Evolutionary conservation across 2,329 filamentous ascomycete species (phyloP).

Genomic region (Botrytis squamosa): DNA sequence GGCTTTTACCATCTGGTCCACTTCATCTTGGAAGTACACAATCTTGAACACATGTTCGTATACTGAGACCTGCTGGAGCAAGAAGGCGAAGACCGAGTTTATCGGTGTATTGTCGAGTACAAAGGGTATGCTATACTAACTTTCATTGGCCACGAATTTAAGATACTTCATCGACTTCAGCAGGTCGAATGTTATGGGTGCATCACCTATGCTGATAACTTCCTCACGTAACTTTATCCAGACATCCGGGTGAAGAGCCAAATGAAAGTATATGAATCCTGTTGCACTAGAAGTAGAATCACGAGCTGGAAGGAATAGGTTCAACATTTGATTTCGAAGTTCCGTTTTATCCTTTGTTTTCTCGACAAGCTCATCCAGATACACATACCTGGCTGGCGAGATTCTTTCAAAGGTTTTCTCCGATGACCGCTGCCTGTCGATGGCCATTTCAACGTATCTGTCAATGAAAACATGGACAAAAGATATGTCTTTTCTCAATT

Average conservation of each 20-base stretch:
- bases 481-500: slow-evolving; percentile 15
- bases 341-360: slow-evolving; percentile 44
- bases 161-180: slow-evolving; percentile 53
- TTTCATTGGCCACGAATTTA: slow-evolving; percentile 55
- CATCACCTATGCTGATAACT: slow-evolving; percentile 36
- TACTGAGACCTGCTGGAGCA: background rate
- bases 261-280: slow-evolving; percentile 35
- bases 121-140: slow-evolving; percentile 39
- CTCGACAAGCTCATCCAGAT: slow-evolving; percentile 49
- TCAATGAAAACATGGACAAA: slow-evolving; percentile 21
- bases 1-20: slow-evolving; percentile 31
- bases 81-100: background rate
- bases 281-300: slow-evolving; percentile 44
- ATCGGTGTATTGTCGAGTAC: background rate
- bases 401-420: background rate
- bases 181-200: slow-evolving; percentile 47
- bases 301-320: slow-evolving; percentile 42
- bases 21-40: slow-evolving; percentile 33
- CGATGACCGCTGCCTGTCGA: background rate
- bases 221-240: slow-evolving; percentile 36
- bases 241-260: slow-evolving; percentile 32
- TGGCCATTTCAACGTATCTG: slow-evolving; percentile 18
- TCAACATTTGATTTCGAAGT: slow-evolving; percentile 38
- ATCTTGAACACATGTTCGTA: background rate
- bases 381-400: slow-evolving; percentile 39